Evolutionary conservation across 805 yeast genomes (phyloP), one percentile per base, ranked within the genome.

Genomic region (Monosporozyma servazzii): DNA sequence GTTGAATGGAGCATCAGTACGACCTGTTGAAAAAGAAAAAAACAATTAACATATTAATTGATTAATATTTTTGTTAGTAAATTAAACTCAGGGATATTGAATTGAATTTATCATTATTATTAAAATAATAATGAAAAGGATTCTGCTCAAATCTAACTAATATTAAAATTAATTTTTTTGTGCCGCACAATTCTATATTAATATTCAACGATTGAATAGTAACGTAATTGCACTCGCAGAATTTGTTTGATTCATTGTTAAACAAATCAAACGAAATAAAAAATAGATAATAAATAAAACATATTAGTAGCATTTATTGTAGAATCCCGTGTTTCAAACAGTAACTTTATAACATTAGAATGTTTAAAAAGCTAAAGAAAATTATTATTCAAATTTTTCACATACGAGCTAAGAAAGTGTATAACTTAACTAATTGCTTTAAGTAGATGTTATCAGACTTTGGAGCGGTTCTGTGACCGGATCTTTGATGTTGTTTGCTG

Each of bases 351-450:
- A 31, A 31, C 37, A 3, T n/a, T n/a, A n/a, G n/a, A n/a, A 5
- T 15, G n/a, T 4, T 31, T 30, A 25, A 25, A 25, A 23, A 10
- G 39, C 13, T n/a, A 40, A 20, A 31, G 30, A 45, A 27, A 31
- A 45, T 20, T 21, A 13, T 21, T 13, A 15, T 48, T 5, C 5
- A 27, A 29, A 30, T 30, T 18, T 15, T 21, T 49, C 42, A 88
- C 96, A 77, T 87, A 88, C 99, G 97, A 80, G 98, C 96, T 79
- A 93, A 84, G 95, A 88, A 93, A 74, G 97, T 78, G 88, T 90
- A 93, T 70, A 93, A 82, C 86, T 91, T 91, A 76, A 91, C 98
- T 78, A 93, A 86, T 74, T 93, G 79, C 79, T 86, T 86, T 80
- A 93, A 82, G 96, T 93, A 93, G 79, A 90, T 96, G 75, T 93